Base-by-base conservation (phyloP, 495 filamentous ascomycete genomes). In the Xylaria intraflava region DNA sequence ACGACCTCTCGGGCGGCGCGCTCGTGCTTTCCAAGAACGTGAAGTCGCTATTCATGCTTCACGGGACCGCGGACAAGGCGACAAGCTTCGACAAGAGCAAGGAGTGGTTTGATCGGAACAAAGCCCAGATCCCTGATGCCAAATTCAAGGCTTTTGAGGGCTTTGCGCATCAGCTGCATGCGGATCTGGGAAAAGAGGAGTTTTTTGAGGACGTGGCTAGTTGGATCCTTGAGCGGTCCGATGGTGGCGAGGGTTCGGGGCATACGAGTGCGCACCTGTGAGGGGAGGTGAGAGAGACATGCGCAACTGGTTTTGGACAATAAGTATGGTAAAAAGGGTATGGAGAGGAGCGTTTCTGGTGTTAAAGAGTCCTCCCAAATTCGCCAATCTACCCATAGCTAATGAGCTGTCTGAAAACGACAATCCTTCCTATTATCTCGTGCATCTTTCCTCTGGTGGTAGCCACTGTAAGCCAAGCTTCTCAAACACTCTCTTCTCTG, bases 401-500 rank as follows among this genome's bases (percentile, higher is more conserved):
- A n/a, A n/a, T n/a, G n/a, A n/a, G n/a, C n/a, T n/a, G n/a, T n/a
- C n/a, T n/a, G n/a, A n/a, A n/a, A n/a, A n/a, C n/a, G n/a, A n/a
- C n/a, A n/a, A n/a, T n/a, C n/a, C n/a, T n/a, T n/a, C n/a, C n/a
- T n/a, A 17, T 76, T 56, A 93, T 36, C 83, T 78, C 0, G 90
- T 90, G 63, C 87, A 91, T 57, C 90, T 79, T 64, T 90, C 84
- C 55, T 77, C 79, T 0, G 93, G 85, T 38, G 81, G 73, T 36
- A 83, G 74, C 76, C 80, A 98, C 33, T 77, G 79, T 59, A 97
- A 61, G 0, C 83, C 89, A 54, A 98, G 58, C 6, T 83, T 82
- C 61, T 84, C 81, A 78, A 98, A 93, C 9, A 95, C 84, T 49
- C 81, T 76, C 62, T 74, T 83, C 76, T 98, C 93, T 7, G 88